Conservation (phyloP, 169 alveolate genomes). For the Plasmodium gonderi region DNA sequence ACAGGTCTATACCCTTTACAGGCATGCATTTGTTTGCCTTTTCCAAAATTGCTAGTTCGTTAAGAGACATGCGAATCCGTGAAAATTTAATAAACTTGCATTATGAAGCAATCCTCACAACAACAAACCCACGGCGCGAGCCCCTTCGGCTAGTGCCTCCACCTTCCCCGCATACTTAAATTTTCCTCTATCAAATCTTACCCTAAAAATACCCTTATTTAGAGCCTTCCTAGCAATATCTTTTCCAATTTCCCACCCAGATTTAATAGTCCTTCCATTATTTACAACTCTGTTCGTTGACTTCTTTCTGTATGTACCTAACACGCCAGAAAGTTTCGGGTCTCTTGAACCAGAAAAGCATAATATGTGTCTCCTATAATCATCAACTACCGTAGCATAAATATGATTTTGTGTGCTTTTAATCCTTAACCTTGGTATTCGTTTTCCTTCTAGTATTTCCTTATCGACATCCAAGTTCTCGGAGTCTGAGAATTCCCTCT, state of each 20-base stretch:
- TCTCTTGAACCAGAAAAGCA: slow-evolving; percentile 79
- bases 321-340: slow-evolving; percentile 62
- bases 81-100: no score
- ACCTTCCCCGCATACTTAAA: slow-evolving; percentile 82
- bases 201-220: slow-evolving; percentile 80
- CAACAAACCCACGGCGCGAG: slow-evolving; percentile 83
- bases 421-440: slow-evolving; percentile 78
- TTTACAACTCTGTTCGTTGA: slow-evolving; percentile 76
- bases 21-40: no score
- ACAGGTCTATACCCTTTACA: background rate
- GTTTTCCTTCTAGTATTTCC: slow-evolving; percentile 80
- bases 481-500: slow-evolving; percentile 39
- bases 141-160: slow-evolving; percentile 86
- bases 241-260: slow-evolving; percentile 85
- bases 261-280: slow-evolving; percentile 79
- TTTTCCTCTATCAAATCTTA: slow-evolving; percentile 81
- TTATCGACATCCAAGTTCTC: slow-evolving; percentile 57
- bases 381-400: slow-evolving; percentile 83
- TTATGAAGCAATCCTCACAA: slow-evolving; percentile 12
- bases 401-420: slow-evolving; percentile 80
- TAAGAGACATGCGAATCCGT: no score
- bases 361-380: slow-evolving; percentile 73
- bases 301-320: slow-evolving; percentile 82
- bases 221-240: slow-evolving; percentile 80
- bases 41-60: no score